Base-by-base conservation (phyloP, 768 basidiomycete species). In the Tylopilus balloui region DNA sequence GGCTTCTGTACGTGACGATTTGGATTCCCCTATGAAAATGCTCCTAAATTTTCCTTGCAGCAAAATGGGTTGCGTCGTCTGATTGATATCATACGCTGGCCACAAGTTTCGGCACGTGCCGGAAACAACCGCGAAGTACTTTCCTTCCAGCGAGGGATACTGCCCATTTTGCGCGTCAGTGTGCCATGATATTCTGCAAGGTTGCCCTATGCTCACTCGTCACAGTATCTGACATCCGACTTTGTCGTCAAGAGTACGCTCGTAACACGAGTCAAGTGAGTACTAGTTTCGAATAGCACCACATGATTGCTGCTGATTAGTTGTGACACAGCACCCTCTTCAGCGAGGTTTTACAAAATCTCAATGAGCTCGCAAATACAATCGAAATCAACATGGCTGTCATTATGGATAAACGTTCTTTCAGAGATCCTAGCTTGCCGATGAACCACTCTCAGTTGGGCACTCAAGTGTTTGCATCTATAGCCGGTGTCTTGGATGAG, bases 61-160 rank as follows among this genome's bases (percentile, higher is more conserved):
- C 72, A 72, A 45, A 78, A 79, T 32, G 78, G 77, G 10, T 60
- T 82, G 27, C 66, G 69, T 6, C 76, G 80, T 27, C 65, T 85
- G 19, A 60, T 60, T 4, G 78, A 81, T 37, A 66, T 83, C 32
- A 58, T 85, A 15, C 61, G 60, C 6, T 82, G 76, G 72, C 58
- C 67, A 0, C 53, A 59, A 2, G 73, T 84, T 24, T 72, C 72
- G 11, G 57, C 61, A 3, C 48, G 52, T 9, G 71, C 73, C 3
- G 76, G 70, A 29, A 66, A 66, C n/a, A 57, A 49, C 41, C 51
- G 54, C 0, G 54, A 63, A 0, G 52, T 59, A 0, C 68, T 85
- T 8, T 84, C 84, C 2, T 86, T 86, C 49, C 81, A 85, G 52
- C 65, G 74, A 23, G 81, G 77, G 0, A 73, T 76, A 52, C 54